Conservation (phyloP, 495 filamentous ascomycete genomes). For the Podospora bellae-mahoneyi region DNA sequence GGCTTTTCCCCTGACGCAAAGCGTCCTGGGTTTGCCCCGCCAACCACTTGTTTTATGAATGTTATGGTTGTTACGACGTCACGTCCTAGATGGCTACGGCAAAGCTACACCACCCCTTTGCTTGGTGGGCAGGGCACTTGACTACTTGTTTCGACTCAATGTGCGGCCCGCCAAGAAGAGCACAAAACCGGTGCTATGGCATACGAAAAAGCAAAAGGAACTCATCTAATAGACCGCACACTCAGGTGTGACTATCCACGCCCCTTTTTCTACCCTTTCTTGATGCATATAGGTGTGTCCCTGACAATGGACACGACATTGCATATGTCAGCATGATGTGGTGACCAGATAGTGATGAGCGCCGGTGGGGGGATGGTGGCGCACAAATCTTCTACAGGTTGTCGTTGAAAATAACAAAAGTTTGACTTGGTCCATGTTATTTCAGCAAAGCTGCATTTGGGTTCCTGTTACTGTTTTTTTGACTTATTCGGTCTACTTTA, state of each 20-base stretch:
- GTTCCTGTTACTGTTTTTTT: not conserved
- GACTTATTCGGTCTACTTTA: not conserved
- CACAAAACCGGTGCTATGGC: slow-evolving; percentile 15
- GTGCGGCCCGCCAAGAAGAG: slow-evolving; percentile 10
- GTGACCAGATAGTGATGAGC: not conserved
- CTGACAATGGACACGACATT: not conserved
- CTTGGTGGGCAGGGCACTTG: slow-evolving; percentile 10
- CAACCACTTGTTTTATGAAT: slow-evolving; percentile 29
- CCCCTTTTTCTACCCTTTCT: slow-evolving; percentile 2
- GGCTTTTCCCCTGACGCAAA: not conserved
- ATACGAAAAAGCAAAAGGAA: slow-evolving; percentile 14
- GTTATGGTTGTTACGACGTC: slow-evolving; percentile 41
- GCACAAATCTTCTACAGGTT: not conserved
- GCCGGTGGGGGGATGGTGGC: not conserved
- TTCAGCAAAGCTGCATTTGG: not conserved
- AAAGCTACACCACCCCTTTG: slow-evolving; percentile 31
- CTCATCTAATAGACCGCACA: slow-evolving; percentile 18
- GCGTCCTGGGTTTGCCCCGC: not conserved
- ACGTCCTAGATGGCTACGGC: slow-evolving; percentile 36
- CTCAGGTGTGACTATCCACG: not conserved
- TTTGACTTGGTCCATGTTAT: not conserved
- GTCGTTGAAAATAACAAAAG: slow-evolving; percentile 7
- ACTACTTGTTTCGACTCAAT: slow-evolving; percentile 3
- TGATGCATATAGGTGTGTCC: not conserved
- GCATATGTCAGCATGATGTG: not conserved